Evolutionary conservation across 768 basidiomycete species (phyloP), one percentile per base, ranked within the genome.

Genomic region (Agrocybe chaxingu): DNA sequence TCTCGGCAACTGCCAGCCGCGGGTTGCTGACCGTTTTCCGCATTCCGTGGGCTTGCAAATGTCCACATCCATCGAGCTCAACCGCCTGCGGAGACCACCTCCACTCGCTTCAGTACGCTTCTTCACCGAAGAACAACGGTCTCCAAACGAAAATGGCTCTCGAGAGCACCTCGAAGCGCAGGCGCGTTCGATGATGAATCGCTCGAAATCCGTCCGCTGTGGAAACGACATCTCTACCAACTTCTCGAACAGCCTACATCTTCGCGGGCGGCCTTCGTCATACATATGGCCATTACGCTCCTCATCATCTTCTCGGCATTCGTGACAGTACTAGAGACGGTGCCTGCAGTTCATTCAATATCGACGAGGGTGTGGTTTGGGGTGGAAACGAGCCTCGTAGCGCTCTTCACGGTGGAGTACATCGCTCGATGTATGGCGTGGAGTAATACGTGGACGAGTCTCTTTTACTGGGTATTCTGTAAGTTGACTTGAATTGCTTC

Each of bases 331-430:
- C 69, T 92, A 19, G 89, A 92, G 65, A 92, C 90, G 0, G 83
- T 92, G 1, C 89, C 87, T 0, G 77, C 80, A 1, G 84, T 91
- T 55, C 88, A 88, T 62, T 76, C 78, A 8, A 81, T 85, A 2
- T 79, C 83, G 2, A 81, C 78, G 10, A 73, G 82, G 34, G 72
- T 87, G 6, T 92, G 93, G 82, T 96, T 96, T 54, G 93, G 93
- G 1, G 63, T 92, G 16, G 93, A 95, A 70, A 92, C 92, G 12
- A 84, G 78, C 45, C 67, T 95, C 8, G 92, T 95, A 19, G 81
- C 85, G 42, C 64, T 94, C 2, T 96, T 95, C 66, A 94, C 93
- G 0, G 74, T 92, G 50, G 93, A 97, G 67, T 95, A 90, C 62
- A 64, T 85, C 24, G 80, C 80, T 9, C 72, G 89, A 33, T 80